Evolutionary conservation across 176 grass and related monocot species (phyloP), one percentile per base, ranked within the genome.

Genomic region (Oryza brachyantha): DNA sequence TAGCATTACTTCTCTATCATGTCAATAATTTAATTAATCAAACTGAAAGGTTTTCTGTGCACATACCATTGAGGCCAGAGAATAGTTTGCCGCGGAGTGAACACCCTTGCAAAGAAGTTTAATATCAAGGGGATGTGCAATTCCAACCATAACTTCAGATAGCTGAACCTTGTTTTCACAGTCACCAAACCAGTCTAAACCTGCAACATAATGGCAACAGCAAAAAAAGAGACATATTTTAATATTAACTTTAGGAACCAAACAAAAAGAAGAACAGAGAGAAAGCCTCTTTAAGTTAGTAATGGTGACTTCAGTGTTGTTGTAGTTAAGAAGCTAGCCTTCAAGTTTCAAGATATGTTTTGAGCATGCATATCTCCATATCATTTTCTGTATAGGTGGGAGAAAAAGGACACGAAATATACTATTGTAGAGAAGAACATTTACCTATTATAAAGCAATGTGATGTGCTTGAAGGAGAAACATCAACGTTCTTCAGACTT

Each of bases 371-470:
- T 32, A 32, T 32, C 3, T 32, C 31, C 31, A 32, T 32, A 32
- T 4, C 31, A 32, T 32, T 32, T 32, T 32, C 31, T 32, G 31
- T 32, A 5, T 37, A 37, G 6, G 29, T 17, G 46, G 39, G 28
- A 64, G n/a, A n/a, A 22, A n/a, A 64, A 12, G 17, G 4, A 7
- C 16, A 19, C 4, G 13, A 12, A 64, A 6, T 24, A 27, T 41
- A 40, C 16, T 68, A 54, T 66, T 66, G 24, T 37, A 70, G 24
- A 80, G 11, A 58, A 70, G 25, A 11, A 40, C 8, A 0, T 31
- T 70, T 80, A 80, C 78, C 78, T 41, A 69, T 80, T 70, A 66
- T 70, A 70, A 80, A 80, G 35, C 70, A 70, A 38, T 80, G 78
- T 29, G 48, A 36, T 10, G 78, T 58, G 19, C 70, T 70, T 24